Evolutionary conservation across 2,329 filamentous ascomycete species (phyloP).

Genomic region (Diplodia corticola): DNA sequence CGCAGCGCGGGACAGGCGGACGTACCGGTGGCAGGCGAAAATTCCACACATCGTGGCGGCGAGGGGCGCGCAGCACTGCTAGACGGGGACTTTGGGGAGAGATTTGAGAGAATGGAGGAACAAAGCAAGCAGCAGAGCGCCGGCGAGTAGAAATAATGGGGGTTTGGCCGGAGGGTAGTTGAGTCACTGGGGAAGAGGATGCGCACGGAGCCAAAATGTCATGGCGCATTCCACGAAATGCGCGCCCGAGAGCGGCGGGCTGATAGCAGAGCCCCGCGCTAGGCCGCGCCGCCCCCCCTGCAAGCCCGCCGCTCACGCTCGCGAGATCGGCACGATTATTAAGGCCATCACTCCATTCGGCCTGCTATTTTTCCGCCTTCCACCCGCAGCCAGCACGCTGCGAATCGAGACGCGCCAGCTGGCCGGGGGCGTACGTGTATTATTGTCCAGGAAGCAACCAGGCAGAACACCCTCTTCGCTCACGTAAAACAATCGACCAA

Average conservation of each 20-base stretch:
- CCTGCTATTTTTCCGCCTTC: neutral
- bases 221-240: neutral
- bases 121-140: conserved; percentile 10
- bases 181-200: conserved; percentile 14
- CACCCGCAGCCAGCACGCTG: neutral
- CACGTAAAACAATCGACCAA: neutral
- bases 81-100: conserved; percentile 1
- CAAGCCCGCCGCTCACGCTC: neutral
- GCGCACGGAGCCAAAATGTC: conserved; percentile 6
- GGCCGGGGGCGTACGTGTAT: neutral
- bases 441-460: neutral
- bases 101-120: conserved; percentile 11
- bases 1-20: conserved; percentile 30
- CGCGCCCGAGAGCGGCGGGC: conserved; percentile 14
- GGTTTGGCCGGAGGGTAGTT: neutral
- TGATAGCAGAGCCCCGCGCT: conserved; percentile 20
- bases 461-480: neutral
- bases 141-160: conserved; percentile 2
- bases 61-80: conserved; percentile 20
- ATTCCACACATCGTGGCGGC: conserved; percentile 83
- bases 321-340: conserved; percentile 19
- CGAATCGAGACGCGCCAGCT: conserved; percentile 2
- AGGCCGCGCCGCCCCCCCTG: neutral
- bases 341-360: neutral
- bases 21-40: conserved; percentile 87